These are phyloP conservation scores for Hypoxylon trugodes DNA, from an alignment of 495 filamentous ascomycete species.

Conservation along the genomic window DNA sequence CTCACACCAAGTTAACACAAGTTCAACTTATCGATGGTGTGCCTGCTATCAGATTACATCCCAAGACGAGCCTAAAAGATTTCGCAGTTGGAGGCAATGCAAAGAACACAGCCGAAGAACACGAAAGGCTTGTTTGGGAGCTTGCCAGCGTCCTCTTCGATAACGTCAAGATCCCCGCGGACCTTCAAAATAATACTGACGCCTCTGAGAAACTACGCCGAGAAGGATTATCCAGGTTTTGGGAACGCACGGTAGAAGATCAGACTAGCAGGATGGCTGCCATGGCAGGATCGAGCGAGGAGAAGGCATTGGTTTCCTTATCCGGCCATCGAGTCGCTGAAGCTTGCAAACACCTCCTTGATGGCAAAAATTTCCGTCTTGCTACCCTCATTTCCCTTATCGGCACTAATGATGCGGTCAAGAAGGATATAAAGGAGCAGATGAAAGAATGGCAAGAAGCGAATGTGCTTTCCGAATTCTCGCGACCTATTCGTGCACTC, in stretches of 20 bases:
- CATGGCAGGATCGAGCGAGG: constrained; percentile 68
- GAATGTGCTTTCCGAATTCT: constrained; percentile 84
- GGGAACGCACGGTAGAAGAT: constrained; percentile 67
- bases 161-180: constrained; percentile 61
- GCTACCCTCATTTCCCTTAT: constrained; percentile 85
- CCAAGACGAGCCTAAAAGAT: constrained; percentile 39
- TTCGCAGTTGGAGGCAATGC: constrained; percentile 31
- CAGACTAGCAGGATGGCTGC: constrained; percentile 61
- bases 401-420: constrained; percentile 69
- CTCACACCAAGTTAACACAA: constrained; percentile 35
- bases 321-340: constrained; percentile 79
- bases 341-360: constrained; percentile 79
- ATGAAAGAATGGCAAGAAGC: constrained; percentile 83
- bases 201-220: constrained; percentile 53
- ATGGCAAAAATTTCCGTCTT: constrained; percentile 77
- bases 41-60: constrained; percentile 55
- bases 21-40: constrained; percentile 47
- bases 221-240: constrained; percentile 66
- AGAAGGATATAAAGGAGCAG: constrained; percentile 76
- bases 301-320: constrained; percentile 82
- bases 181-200: constrained; percentile 54
- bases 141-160: constrained; percentile 90
- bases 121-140: constrained; percentile 74
- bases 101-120: constrained; percentile 45
- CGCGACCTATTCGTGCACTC: constrained; percentile 81